phyloP scores from a whole-genome alignment of 768 basidiomycete genomes.

The Pulveroboletus sp. region DNA sequence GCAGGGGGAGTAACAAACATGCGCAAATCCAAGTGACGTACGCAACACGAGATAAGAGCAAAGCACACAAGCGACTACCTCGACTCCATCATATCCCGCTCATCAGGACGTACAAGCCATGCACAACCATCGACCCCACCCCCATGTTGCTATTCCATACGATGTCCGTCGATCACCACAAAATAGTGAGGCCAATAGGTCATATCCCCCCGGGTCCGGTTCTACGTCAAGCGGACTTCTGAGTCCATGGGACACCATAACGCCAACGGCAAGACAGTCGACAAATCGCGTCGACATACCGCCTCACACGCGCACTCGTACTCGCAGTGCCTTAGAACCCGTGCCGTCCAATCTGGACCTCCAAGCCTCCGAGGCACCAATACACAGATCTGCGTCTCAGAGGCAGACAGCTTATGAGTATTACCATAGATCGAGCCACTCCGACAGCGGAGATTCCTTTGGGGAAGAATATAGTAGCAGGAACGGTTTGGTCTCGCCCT shows the following conservation, averaged over 20 bases:
- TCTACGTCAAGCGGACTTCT: constrained; percentile 20
- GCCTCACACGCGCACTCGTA: constrained; percentile 31
- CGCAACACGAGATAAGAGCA: background rate
- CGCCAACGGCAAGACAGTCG: constrained; percentile 24
- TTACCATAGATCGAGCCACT: constrained; percentile 37
- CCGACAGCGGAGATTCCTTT: constrained; percentile 30
- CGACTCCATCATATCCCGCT: background rate
- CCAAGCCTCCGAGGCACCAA: constrained; percentile 43
- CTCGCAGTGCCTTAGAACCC: constrained; percentile 35
- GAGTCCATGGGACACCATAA: constrained; percentile 34
- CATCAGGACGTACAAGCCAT: constrained; percentile 8
- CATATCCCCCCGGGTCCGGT: constrained; percentile 29
- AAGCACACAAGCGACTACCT: background rate
- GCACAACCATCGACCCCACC: constrained; percentile 32
- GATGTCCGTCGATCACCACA: constrained; percentile 32
- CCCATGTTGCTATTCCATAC: constrained; percentile 36
- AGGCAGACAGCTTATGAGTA: constrained; percentile 25
- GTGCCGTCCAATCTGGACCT: constrained; percentile 34
- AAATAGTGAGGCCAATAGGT: constrained; percentile 24
- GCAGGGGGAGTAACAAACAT: constrained; percentile 10
- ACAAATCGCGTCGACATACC: constrained; percentile 15
- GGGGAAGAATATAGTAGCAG: constrained; percentile 12
- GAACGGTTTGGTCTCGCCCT: constrained; percentile 28
- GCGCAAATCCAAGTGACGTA: constrained; percentile 16
- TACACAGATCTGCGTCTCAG: constrained; percentile 44